Conservation (phyloP, 2,329 filamentous ascomycete genomes). For the Elsinoe perseae region DNA sequence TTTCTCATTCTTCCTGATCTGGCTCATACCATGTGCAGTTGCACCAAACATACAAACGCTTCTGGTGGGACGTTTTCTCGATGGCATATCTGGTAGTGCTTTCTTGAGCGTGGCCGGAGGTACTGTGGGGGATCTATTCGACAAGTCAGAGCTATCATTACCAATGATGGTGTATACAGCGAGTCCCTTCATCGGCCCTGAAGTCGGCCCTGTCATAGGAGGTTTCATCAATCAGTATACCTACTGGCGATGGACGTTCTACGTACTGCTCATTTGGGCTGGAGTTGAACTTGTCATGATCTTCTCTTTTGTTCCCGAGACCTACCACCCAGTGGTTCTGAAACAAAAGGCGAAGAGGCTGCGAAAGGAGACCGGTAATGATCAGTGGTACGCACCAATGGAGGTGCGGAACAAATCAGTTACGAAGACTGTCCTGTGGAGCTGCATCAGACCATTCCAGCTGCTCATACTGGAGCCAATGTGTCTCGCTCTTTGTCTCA, state of each 20-base stretch:
- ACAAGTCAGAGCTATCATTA: conserved; percentile 57
- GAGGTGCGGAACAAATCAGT: conserved; percentile 67
- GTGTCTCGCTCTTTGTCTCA: conserved; percentile 72
- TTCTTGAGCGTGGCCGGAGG: conserved; percentile 67
- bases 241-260: conserved; percentile 76
- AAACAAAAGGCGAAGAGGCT: conserved; percentile 62
- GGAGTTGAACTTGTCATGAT: conserved; percentile 57
- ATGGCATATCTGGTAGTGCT: conserved; percentile 59
- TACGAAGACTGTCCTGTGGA: conserved; percentile 41
- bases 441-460: conserved; percentile 61
- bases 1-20: conserved; percentile 63
- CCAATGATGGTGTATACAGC: conserved; percentile 72
- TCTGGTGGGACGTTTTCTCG: conserved; percentile 68
- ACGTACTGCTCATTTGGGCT: conserved; percentile 75
- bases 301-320: conserved; percentile 72
- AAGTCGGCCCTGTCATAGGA: conserved; percentile 54
- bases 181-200: conserved; percentile 46
- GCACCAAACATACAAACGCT: conserved; percentile 76
- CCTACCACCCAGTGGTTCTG: conserved; percentile 67
- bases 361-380: conserved; percentile 69
- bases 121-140: conserved; percentile 75
- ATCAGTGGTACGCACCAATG: conserved; percentile 66
- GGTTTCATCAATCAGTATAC: conserved; percentile 75
- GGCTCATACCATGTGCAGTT: conserved; percentile 72
- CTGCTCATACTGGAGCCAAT: conserved; percentile 77